Base-by-base conservation (phyloP, 495 filamentous ascomycete genomes). In the Glarea lozoyensis region DNA sequence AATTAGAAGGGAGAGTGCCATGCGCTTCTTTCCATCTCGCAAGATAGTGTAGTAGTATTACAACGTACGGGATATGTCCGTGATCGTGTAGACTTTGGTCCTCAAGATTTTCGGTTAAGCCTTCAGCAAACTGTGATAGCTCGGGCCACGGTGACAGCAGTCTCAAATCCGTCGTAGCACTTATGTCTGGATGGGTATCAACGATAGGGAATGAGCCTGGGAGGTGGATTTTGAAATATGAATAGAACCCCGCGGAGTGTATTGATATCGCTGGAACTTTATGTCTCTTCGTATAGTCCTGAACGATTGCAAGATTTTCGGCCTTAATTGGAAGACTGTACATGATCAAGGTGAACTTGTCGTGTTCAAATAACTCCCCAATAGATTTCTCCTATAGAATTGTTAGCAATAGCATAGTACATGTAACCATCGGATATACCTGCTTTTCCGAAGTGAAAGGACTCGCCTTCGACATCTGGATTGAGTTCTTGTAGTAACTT, bases 121-220 rank as follows among this genome's bases (percentile, higher is more conserved):
- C 68, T 32, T 56, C 59, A 7, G 76, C 79, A 43, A 86, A 79
- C 7, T 68, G 67, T 3, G 69, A 58, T 20, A 99, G 75, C 57
- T 93, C 89, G 12, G 82, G 74, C 92, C 93, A 99, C 24, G 92
- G 88, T 19, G 72, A 80, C 1, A 94, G 63, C 20, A 97, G 69
- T 29, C 93, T 81, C 40, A 99, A 72, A 47, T 99, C 93, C 40
- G 81, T 82, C 4, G 82, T 88, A 31, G 84, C 76, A 31, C 86
- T 82, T 19, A 86, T 80, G 45, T 95, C 89, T 1, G 93, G 92
- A 53, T 99, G 92, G 19, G 90, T 95, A 58, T 99, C 89, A 53
- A 97, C 86, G 52, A 97, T 86, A n/a, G 88, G 87, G 50, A 93
- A 96, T 7, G 74, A 75, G 15, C 74, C 66, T 3, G 86, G 82